Percentiles rank a stretch among this genome's conserved stretches.
Evolutionary conservation across 1,284 basidiomycete genomes (phyloP).

Genomic region (Malassezia restricta): DNA sequence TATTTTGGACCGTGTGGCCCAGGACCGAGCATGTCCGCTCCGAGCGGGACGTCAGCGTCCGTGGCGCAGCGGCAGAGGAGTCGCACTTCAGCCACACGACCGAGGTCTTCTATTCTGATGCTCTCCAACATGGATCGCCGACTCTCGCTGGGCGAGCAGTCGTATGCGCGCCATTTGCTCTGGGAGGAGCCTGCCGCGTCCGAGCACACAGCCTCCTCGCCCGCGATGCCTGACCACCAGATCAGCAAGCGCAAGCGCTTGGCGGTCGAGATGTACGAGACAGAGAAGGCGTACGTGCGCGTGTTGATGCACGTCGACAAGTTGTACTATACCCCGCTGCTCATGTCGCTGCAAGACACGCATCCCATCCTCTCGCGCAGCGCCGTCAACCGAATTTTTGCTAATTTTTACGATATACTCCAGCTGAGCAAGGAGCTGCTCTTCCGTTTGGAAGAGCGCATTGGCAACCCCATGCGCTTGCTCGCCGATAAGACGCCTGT

Average conservation of each 20-base stretch:
- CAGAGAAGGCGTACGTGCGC: constrained; percentile 35
- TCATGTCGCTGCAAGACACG: constrained; percentile 57
- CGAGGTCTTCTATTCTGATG: constrained; percentile 3
- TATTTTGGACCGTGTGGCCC: too few species aligned
- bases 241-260: constrained; percentile 20
- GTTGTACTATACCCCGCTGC: constrained; percentile 36
- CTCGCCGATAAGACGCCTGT: constrained; percentile 45
- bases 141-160: constrained; percentile 6
- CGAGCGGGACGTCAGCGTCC: neutral
- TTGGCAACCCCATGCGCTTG: constrained; percentile 52
- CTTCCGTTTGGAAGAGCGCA: constrained; percentile 50
- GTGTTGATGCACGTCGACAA: constrained; percentile 29
- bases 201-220: neutral
- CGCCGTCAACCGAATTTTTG: constrained; percentile 64
- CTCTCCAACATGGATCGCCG: constrained; percentile 10
- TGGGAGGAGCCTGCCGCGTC: neutral
- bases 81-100: neutral
- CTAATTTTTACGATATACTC: constrained; percentile 82
- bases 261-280: constrained; percentile 35
- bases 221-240: neutral
- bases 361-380: constrained; percentile 59
- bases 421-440: constrained; percentile 72
- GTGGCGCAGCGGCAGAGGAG: constrained; percentile 5
- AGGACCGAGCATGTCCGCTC: neutral
- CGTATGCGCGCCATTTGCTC: neutral